phyloP scores from a whole-genome alignment of 2,329 filamentous ascomycete genomes.

The Pyrenophora tritici-repentis region DNA sequence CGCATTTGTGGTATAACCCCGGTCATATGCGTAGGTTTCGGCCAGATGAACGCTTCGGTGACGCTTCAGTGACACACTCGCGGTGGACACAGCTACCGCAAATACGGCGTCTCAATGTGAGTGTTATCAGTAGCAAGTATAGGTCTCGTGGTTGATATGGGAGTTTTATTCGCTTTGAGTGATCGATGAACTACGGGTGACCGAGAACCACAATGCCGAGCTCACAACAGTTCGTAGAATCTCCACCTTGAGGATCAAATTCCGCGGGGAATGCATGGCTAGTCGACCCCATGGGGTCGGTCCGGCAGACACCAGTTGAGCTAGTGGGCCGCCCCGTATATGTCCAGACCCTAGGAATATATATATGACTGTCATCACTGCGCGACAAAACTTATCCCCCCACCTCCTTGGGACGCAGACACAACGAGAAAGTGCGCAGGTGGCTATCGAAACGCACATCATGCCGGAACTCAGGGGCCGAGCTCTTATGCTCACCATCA shows the following conservation, averaged over 20 bases:
- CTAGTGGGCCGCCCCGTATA: not conserved
- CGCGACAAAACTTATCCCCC: not conserved
- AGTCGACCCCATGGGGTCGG: slow-evolving; percentile 12
- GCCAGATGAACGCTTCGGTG: not conserved
- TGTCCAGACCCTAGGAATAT: not conserved
- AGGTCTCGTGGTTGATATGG: not conserved
- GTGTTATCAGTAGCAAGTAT: not conserved
- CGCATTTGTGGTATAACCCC: not conserved
- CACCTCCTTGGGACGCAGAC: not conserved
- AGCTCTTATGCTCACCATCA: slow-evolving; percentile 24
- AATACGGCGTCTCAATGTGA: not conserved
- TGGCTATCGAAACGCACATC: not conserved
- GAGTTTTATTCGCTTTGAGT: not conserved
- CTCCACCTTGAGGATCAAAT: slow-evolving; percentile 1
- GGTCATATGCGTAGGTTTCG: not conserved
- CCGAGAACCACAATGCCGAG: not conserved
- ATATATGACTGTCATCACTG: not conserved
- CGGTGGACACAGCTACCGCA: not conserved
- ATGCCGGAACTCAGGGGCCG: slow-evolving; percentile 25
- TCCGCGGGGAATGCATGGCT: slow-evolving; percentile 9
- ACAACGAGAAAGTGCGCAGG: not conserved
- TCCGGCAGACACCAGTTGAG: not conserved
- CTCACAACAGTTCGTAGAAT: not conserved
- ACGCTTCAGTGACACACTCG: not conserved
- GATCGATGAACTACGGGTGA: not conserved